Evolutionary conservation across 805 yeast species (phyloP), one percentile per base, ranked within the genome.

Genomic region (Jamesozyma piceae): DNA sequence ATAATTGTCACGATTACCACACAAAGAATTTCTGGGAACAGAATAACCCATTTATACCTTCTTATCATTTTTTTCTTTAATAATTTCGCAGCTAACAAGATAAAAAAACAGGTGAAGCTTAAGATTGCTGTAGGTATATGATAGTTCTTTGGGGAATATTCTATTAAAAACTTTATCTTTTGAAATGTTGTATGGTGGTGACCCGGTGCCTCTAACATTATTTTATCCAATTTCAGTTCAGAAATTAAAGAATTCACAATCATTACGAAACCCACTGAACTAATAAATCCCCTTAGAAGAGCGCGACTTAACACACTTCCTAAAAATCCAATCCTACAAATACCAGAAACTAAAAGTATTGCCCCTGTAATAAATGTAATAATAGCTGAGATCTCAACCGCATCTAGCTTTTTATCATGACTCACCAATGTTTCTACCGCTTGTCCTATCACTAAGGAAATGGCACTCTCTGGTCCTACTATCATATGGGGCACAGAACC

Each of bases 391-490:
- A 81, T 61, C 48, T 79, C 81, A 29, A 77, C 69, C 0, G 77
- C 67, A 36, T 66, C 66, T 11, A 75, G 51, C 21, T 61, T 65
- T 11, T 52, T 65, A 46, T 66, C 64, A 50, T 66, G 77, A 19
- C 65, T 69, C 20, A 71, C 51, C 37, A 71, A 58, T n/a, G 71
- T 75, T 45, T 80, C 82, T 9, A 85, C 75, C 0, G 82, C 77
- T 52, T 82, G 90, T 1, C 95, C 95, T 21, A 83, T 78, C 13
- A 88, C 78, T 52, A 89, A 67, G 0, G 94, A 84, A 8, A 86
- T 78, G 0, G 95, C 89, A 17, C 90, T 89, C 60, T 88, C 94
- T 1, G 96, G 95, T 0, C 95, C 95, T 17, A 88, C 94, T 32
- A 87, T 78, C 82, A 88, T 77, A 45, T 80, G 81, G 0, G 95